Evolutionary conservation across 805 yeast species (phyloP), one percentile per base, ranked within the genome.

Genomic region (Pichia scutulata): DNA sequence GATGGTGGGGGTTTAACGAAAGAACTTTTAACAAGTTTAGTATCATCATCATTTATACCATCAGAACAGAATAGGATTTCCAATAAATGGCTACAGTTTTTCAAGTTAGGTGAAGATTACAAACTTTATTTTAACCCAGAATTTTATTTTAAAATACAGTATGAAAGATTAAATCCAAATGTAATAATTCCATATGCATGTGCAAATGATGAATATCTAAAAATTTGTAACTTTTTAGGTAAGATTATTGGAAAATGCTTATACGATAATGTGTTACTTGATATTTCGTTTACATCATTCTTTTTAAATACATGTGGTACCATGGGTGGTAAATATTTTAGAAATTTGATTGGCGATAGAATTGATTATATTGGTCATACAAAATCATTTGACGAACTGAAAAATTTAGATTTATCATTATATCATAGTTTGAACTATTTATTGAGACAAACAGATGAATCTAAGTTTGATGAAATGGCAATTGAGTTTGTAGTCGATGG

Each of bases 1-100:
- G 99, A 92, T 65, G 99, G 99, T 8, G 99, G 98, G 13, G 99
- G 99, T 1, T 71, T 92, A 23, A 90, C 97, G 0, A 90, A 92
- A 63, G 99, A 92, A 60, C 81, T 93, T 55, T 68, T 92, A 49
- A 89, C 92, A 2, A 72, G 84, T 46, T 81, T 89, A 0, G 78
- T 84, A 2, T 70, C 69, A 4, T 87, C 85, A 55, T 90, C 86
- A 0, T 87, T 92, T 58, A 68, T 71, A 28, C 68, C 72, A n/a
- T 57, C 63, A 0, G 51, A 50, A 18, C 58, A 60, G 16, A 64
- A 64, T 47, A 51, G 50, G 14, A 47, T 51, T 8, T 51, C 53
- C 25, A 60, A 62, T 44, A 59, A 55, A 2, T 63, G 62, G 3
- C 43, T 64, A 30, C 57, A 58, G 26, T 64, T 75, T 39, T 74